Evolutionary conservation across 805 yeast species (phyloP), one percentile per base, ranked within the genome.

Genomic region (Saturnispora mendoncae): DNA sequence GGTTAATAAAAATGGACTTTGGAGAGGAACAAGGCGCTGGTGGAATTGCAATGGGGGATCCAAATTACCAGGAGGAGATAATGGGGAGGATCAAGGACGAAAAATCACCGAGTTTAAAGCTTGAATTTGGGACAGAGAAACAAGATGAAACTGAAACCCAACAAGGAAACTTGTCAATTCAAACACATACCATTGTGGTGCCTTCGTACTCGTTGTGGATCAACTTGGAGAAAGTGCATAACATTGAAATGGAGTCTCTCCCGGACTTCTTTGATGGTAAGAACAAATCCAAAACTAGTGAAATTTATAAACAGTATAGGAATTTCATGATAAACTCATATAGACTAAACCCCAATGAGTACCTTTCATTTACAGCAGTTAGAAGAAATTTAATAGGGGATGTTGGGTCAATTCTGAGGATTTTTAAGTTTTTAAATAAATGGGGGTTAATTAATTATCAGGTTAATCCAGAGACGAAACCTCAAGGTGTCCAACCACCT

Each of bases 401-500:
- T 65, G 95, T 86, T 6, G 90, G 94, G 2, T 76, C 95, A 0
- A 72, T 88, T 46, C 74, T 87, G 69, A 75, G 95, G 48, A 77
- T 88, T 7, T 95, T 85, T 55, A 71, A 79, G 39, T 87, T 88
- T 56, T 65, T 88, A 44, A 84, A 78, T 51, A 83, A 82, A 58
- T 88, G 97, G 97, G 97, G 97, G 0, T 67, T 88, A 39, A 84
- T 88, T 40, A 88, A 88, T 61, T 88, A 88, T 59, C 97, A 88
- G 60, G 94, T 88, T 2, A 84, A 81, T 56, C 84, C 88, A 1
- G 83, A 76, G 47, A 68, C 78, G 41, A 73, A 79, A 47, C 92
- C 94, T 3, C 71, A 71, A 20, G 68, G 76, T 39, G 69, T 80
- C 14, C 84, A 78, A 43, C 82, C 85, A 34, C 88, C 87, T 18